Base-by-base conservation (phyloP, 805 yeast genomes). In the Novakomyces olei region DNA sequence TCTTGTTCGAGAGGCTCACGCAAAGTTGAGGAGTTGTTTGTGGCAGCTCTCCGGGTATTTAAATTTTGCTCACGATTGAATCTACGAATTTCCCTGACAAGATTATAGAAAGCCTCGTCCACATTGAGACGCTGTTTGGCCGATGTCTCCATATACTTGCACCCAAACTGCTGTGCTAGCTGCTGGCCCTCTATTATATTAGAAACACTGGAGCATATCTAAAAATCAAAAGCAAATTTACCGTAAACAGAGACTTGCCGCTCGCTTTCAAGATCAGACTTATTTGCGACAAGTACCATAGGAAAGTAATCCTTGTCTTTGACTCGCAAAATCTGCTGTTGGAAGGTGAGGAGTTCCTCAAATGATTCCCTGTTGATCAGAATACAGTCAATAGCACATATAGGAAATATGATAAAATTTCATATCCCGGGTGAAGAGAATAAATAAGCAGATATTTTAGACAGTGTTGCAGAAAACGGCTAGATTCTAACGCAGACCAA, bases 81-180 rank as follows among this genome's bases (percentile, higher is more conserved):
- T 16, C 39, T 36, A 12, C 47, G 33, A 35, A 44, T 67, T 28
- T 60, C 58, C 41, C 79, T 61, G 10, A 72, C 80, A 40, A 73
- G 52, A 27, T 69, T 72, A 46, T 63, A 71, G 51, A 79, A 79
- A 2, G 83, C 75, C 44, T 73, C 80, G 48, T 79, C 91, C 29
- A 88, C 95, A 45, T 88, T 83, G 41, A 74, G 65, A 37, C 92
- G 72, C 45, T 75, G 78, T 53, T 88, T 88, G 16, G 96, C 96
- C 26, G 85, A 71, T 1, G 96, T 79, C 55, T 88, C 98, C 43
- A 83, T 63, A 50, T 83, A 88, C 17, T 47, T 47, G 38, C 60
- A 50, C 24, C 74, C 79, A 35, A 79, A 59, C 32, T 63, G 63
- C 41, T 69, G 64, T 19, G 85, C 74, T 43, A 76, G 66, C 36